Evolutionary conservation across 805 yeast genomes (phyloP), one percentile per base, ranked within the genome.

Genomic region (Cyberlindnera galapagoensis): DNA sequence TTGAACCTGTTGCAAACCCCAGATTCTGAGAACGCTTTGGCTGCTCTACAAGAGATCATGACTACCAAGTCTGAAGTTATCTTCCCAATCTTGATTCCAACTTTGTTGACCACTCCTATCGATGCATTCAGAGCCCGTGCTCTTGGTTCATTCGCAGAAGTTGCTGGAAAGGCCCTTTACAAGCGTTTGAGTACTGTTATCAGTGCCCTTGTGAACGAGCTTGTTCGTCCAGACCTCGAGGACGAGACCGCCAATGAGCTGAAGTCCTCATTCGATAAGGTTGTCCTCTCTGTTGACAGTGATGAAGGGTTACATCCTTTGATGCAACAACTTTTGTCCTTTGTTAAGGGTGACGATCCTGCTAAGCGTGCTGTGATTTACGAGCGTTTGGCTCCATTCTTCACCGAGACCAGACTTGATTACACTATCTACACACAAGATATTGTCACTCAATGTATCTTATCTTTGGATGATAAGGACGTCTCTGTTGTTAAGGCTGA

Each of bases 41-140:
- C 78, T 33, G 98, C 97, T 7, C 69, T 92, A 43, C 79, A 81
- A 60, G 97, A 88, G 52, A 81, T 92, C 47, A 84, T 90, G 94
- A 74, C 92, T 9, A 78, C 87, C 3, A 85, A 84, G 50, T 71
- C 97, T 6, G 94, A 85, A 37, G 80, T 84, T 4, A 84, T 94
- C 35, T 87, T 94, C 87, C 97, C 97, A 30, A 81, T 85, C 29
- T 71, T 92, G 53, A 69, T 90, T 38, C 97, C 97, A 26, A 74
- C 94, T 0, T 68, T 92, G 51, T 66, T 90, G 51, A 56, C 76
- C 6, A 78, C 86, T 6, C 97, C 97, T 11, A 76, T 88, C 34
- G 85, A 84, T 45, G 66, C 75, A 0, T 79, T 79, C 62, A 85
- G 87, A 60, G 94, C 95, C n/a, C 69, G 72, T 34, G 94, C 96